Base-by-base conservation (phyloP, 768 basidiomycete genomes). In the Boletus speciosus region DNA sequence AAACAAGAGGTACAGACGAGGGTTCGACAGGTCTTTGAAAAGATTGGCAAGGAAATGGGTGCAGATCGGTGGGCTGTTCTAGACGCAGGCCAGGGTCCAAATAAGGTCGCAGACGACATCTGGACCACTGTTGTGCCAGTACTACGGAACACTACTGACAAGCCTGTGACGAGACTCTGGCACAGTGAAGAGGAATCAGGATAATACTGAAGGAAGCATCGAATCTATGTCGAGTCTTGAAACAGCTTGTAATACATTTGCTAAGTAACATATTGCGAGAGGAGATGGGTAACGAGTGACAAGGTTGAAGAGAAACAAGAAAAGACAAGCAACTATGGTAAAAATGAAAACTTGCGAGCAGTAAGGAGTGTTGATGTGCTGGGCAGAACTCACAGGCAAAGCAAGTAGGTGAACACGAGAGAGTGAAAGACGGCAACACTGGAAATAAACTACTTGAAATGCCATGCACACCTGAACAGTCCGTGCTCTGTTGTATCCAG, bases 1-100 rank as follows among this genome's bases (percentile, higher is more conserved):
- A 85, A 80, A 61, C 80, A 81, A 56, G 87, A 87, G 52, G 76
- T 92, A 73, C 92, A 94, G 67, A 69, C 66, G 40, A 74, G 77
- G 39, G 92, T 93, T 27, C 71, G 85, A 32, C 69, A 73, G 25
- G 69, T 82, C 1, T 93, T 93, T 63, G 66, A 72, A 56, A 71
- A 72, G 49, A 81, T 91, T 49, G 81, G 78, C 1, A 66, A 67
- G 32, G 85, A 88, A 63, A 77, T 83, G 38, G 65, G 60, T 23
- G 60, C 61, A 16, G 66, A 59, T 21, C 67, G 62, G n/a, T 88
- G 87, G 87, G 73, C 80, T 2, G 69, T 70, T 5, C 63, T 88
- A 29, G 82, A 90, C 68, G 88, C 86, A 4, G 81, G 83, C 29
- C 69, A 64, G 55, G 74, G 72, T 19, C 70, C 62, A 61, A 78